Evolutionary conservation across 2,329 filamentous ascomycete species (phyloP).

Genomic region (Alternaria infectoria): DNA sequence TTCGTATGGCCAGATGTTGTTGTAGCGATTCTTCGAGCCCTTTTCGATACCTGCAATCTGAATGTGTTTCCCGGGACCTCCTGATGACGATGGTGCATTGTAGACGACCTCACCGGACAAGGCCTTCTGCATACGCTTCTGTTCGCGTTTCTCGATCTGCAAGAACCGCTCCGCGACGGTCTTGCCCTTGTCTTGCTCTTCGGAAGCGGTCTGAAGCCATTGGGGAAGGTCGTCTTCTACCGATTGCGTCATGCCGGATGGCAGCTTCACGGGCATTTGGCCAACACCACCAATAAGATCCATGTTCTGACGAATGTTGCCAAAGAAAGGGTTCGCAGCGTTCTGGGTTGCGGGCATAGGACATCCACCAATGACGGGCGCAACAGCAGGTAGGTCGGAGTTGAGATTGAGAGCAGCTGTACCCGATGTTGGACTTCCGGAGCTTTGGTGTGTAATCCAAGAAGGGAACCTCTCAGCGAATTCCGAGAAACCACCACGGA

Average conservation of each 20-base stretch:
- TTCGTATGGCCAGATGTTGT: conserved; percentile 96
- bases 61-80: conserved; percentile 58
- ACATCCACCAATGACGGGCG: conserved; percentile 88
- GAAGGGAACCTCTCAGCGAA: conserved; percentile 73
- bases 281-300: conserved; percentile 93
- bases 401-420: conserved; percentile 32
- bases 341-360: conserved; percentile 74
- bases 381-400: conserved; percentile 57
- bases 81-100: conserved; percentile 49
- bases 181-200: conserved; percentile 75
- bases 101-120: conserved; percentile 67
- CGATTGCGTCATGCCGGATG: conserved; percentile 57
- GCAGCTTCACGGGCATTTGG: conserved; percentile 70
- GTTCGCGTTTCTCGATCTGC: conserved; percentile 81
- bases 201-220: conserved; percentile 77
- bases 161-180: conserved; percentile 83
- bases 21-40: conserved; percentile 94
- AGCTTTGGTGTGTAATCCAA: conserved; percentile 58
- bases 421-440: conserved; percentile 30
- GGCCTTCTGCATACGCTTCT: conserved; percentile 90
- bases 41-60: conserved; percentile 93
- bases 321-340: conserved; percentile 86
- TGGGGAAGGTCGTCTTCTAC: conserved; percentile 65
- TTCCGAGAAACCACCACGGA: conserved; percentile 80
- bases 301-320: conserved; percentile 95